These are phyloP conservation scores for Neoascochyta sp. DNA, from an alignment of 2,329 filamentous ascomycete genomes.

Conservation along the genomic window DNA sequence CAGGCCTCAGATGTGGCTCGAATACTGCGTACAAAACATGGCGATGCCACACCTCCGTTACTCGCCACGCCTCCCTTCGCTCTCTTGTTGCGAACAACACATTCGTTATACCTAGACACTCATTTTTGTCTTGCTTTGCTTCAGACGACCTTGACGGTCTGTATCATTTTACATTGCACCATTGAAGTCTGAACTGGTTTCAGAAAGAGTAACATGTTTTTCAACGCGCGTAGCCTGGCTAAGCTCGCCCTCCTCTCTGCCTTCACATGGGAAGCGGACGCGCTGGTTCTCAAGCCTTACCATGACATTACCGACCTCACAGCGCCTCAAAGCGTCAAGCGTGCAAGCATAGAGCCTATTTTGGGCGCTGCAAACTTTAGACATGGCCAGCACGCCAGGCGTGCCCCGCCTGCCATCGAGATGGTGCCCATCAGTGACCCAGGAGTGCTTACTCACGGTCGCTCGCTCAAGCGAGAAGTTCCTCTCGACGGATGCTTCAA, in stretches of 20 bases:
- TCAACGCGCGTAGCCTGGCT: conserved; percentile 11
- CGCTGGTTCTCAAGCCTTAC: neutral
- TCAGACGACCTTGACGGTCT: neutral
- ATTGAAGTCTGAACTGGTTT: too few relatives aligned
- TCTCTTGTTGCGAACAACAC: too few relatives aligned
- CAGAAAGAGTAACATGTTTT: conserved; percentile 9
- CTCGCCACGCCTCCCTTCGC: too few relatives aligned
- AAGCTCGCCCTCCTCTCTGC: conserved; percentile 10
- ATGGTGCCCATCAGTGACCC: conserved; percentile 15
- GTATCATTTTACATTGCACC: neutral
- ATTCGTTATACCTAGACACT: neutral
- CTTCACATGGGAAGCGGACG: conserved; percentile 7
- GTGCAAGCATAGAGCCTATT: too few relatives aligned
- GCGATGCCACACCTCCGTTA: too few relatives aligned
- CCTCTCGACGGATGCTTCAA: conserved; percentile 15
- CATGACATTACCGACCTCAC: too few relatives aligned
- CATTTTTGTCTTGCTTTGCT: neutral
- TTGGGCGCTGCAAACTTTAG: too few relatives aligned
- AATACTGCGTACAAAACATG: too few relatives aligned
- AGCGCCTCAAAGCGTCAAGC: neutral
- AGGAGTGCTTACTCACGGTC: conserved; percentile 10
- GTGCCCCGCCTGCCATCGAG: conserved; percentile 5
- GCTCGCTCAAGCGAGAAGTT: conserved; percentile 15
- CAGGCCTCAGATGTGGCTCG: too few relatives aligned
- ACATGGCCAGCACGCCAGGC: too few relatives aligned